These are phyloP conservation scores for Zarea fungicola DNA, from an alignment of 2,329 filamentous ascomycete species.

Conservation along the genomic window DNA sequence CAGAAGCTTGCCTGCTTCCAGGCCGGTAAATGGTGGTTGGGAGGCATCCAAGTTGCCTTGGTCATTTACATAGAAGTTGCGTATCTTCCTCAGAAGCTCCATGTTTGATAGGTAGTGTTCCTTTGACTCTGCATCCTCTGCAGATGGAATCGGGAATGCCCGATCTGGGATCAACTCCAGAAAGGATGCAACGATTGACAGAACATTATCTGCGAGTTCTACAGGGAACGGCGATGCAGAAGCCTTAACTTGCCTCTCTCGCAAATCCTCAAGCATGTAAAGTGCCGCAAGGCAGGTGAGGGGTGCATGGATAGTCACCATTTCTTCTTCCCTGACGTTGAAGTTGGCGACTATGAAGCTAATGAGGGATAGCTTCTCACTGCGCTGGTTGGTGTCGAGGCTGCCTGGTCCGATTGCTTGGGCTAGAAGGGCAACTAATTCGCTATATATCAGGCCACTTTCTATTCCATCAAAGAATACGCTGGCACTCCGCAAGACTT, in stretches of 20 bases:
- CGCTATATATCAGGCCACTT: slow-evolving; percentile 85
- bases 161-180: slow-evolving; percentile 61
- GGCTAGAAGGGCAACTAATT: slow-evolving; percentile 64
- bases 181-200: slow-evolving; percentile 50
- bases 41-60: slow-evolving; percentile 64
- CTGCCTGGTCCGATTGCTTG: slow-evolving; percentile 49
- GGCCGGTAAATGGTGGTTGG: slow-evolving; percentile 52
- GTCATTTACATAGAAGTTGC: slow-evolving; percentile 62
- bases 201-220: slow-evolving; percentile 29
- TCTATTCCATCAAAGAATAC: slow-evolving; percentile 98
- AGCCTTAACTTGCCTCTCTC: slow-evolving; percentile 28
- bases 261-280: slow-evolving; percentile 57
- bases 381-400: slow-evolving; percentile 40
- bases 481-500: slow-evolving; percentile 87
- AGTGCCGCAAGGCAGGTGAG: slow-evolving; percentile 54
- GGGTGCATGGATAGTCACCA: slow-evolving; percentile 82
- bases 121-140: slow-evolving; percentile 14
- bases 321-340: slow-evolving; percentile 93
- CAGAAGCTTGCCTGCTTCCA: slow-evolving; percentile 55
- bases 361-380: slow-evolving; percentile 65
- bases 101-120: slow-evolving; percentile 22
- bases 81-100: slow-evolving; percentile 57
- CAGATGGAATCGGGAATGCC: slow-evolving; percentile 43
- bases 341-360: slow-evolving; percentile 82
- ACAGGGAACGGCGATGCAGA: slow-evolving; percentile 29